phyloP scores from a whole-genome alignment of 176 grass and related monocot species.

The Melocanna baccifera region DNA sequence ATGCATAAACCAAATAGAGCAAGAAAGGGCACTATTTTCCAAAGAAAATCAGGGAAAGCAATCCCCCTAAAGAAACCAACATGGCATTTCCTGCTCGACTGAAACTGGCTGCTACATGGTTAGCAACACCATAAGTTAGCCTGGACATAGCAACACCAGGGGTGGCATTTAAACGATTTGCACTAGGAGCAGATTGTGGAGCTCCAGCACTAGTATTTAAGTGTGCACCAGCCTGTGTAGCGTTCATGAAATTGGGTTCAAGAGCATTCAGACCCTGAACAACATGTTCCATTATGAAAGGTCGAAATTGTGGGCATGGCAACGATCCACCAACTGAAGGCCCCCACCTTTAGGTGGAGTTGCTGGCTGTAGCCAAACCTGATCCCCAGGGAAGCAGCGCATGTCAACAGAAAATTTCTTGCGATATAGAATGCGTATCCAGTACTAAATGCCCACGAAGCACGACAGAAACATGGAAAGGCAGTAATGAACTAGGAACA shows the following conservation, averaged over 20 bases:
- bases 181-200: slow-evolving; percentile 45
- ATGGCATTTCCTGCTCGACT: slow-evolving; percentile 70
- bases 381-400: slow-evolving; percentile 98
- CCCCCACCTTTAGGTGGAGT: slow-evolving; percentile 95
- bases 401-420: slow-evolving; percentile 99
- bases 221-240: slow-evolving; percentile 50
- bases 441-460: slow-evolving; percentile 96
- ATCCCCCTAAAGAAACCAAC: slow-evolving; percentile 84
- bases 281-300: slow-evolving; percentile 99
- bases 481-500: slow-evolving; percentile 95
- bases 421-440: slow-evolving; percentile 99
- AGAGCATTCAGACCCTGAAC: slow-evolving; percentile 98
- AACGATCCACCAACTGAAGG: slow-evolving; percentile 89
- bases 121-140: slow-evolving; percentile 61
- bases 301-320: slow-evolving; percentile 94
- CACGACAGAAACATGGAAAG: slow-evolving; percentile 97
- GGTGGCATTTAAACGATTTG: slow-evolving; percentile 51
- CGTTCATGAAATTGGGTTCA: slow-evolving; percentile 70
- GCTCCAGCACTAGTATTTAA: slow-evolving; percentile 48
- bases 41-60: not conserved
- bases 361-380: slow-evolving; percentile 97
- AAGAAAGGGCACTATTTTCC: not conserved
- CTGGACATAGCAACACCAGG: slow-evolving; percentile 55
- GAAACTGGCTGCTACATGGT: slow-evolving; percentile 70
- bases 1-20: not conserved